phyloP scores from a whole-genome alignment of 495 filamentous ascomycete species.

The Clavariopsis aquatica region DNA sequence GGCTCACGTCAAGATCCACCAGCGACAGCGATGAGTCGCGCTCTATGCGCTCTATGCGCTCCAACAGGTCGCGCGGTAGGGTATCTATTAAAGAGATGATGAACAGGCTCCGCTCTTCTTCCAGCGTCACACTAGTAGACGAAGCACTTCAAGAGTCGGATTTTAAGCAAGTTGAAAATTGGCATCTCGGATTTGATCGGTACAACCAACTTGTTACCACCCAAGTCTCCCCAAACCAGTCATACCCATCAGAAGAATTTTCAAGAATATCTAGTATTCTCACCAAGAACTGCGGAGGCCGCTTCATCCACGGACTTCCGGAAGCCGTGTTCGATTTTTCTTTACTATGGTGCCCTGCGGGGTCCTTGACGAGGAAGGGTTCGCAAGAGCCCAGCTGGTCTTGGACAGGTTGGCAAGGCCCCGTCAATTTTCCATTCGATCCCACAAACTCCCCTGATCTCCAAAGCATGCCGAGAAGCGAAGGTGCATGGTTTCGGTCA shows the following conservation, averaged over 20 bases:
- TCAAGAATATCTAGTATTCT: constrained; percentile 17
- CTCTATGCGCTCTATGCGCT: constrained; percentile 23
- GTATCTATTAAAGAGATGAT: constrained; percentile 5
- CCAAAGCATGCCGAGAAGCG: neutral
- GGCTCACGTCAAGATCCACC: constrained; percentile 9
- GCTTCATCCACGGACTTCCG: constrained; percentile 29
- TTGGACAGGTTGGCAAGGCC: constrained; percentile 29
- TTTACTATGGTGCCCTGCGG: constrained; percentile 34
- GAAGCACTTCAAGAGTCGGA: constrained; percentile 20
- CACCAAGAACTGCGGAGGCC: constrained; percentile 19
- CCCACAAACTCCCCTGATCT: constrained; percentile 30
- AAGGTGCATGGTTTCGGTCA: constrained; percentile 22
- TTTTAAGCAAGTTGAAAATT: constrained; percentile 24
- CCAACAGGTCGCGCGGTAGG: constrained; percentile 18
- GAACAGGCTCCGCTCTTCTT: constrained; percentile 18
- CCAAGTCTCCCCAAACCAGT: neutral
- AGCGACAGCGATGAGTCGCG: constrained; percentile 27
- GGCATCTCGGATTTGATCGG: constrained; percentile 24
- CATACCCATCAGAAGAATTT: constrained; percentile 8
- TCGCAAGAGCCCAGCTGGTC: constrained; percentile 24
- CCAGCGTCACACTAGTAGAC: constrained; percentile 10
- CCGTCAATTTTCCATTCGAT: constrained; percentile 33
- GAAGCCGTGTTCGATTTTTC: constrained; percentile 31
- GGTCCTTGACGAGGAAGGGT: neutral
- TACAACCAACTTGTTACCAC: constrained; percentile 34